Conservation (phyloP, 1,284 basidiomycete genomes). For the Peniophora sp. region DNA sequence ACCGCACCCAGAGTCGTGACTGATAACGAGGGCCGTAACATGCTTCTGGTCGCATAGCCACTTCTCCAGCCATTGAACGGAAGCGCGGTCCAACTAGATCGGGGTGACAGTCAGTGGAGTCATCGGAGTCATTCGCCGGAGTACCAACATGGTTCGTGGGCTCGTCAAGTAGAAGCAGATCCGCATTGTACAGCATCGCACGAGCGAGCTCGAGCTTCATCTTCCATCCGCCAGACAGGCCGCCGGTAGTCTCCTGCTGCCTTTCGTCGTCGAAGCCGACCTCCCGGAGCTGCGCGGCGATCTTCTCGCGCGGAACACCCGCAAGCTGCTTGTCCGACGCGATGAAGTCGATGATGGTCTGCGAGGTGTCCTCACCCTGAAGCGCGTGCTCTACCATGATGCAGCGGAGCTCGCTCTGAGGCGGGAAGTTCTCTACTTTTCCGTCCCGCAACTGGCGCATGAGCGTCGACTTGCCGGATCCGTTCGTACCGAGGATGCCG, state of each 20-base stretch:
- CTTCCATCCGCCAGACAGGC: slow-evolving; percentile 98
- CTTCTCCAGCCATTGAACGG: slow-evolving; percentile 91
- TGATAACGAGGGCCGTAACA: slow-evolving; percentile 91
- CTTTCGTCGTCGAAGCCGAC: slow-evolving; percentile 90
- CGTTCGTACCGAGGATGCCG: slow-evolving; percentile 94
- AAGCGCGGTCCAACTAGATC: slow-evolving; percentile 74
- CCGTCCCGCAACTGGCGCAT: slow-evolving; percentile 94
- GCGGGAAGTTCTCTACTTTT: slow-evolving; percentile 96
- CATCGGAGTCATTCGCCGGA: slow-evolving; percentile 2
- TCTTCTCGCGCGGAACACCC: slow-evolving; percentile 55
- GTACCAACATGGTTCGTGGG: slow-evolving; percentile 85
- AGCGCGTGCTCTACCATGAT: slow-evolving; percentile 96
- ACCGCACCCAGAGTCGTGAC: slow-evolving; percentile 91
- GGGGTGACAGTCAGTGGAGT: slow-evolving; percentile 11
- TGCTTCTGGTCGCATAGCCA: slow-evolving; percentile 79
- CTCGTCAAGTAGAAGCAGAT: slow-evolving; percentile 87
- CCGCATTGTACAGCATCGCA: slow-evolving; percentile 96
- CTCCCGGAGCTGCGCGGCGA: slow-evolving; percentile 71
- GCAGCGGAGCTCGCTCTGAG: slow-evolving; percentile 77
- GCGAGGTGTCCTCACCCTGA: slow-evolving; percentile 84
- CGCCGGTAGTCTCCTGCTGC: slow-evolving; percentile 82
- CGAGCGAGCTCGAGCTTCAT: slow-evolving; percentile 93
- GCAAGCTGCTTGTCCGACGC: slow-evolving; percentile 67
- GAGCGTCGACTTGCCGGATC: slow-evolving; percentile 93
- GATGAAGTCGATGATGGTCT: slow-evolving; percentile 85